These are phyloP conservation scores for Metroxylon sagu DNA, from an alignment of 176 grass and related monocot species.

Conservation along the genomic window DNA sequence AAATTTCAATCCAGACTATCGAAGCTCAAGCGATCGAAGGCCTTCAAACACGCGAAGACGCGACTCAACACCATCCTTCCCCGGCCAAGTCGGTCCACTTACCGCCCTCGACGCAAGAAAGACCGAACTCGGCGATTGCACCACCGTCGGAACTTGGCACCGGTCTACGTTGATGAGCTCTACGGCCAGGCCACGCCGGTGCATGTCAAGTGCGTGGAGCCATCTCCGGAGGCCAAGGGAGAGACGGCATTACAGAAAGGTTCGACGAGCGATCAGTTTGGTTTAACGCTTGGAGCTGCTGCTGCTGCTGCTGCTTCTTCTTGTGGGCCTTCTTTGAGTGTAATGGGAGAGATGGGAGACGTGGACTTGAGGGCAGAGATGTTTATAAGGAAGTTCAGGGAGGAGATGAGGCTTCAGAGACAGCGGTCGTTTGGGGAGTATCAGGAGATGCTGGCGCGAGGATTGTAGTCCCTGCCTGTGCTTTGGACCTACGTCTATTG, in stretches of 20 bases:
- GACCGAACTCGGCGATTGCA: background rate
- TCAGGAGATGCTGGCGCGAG: conserved; percentile 44
- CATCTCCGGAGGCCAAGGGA: background rate
- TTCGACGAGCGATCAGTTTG: conserved; percentile 10
- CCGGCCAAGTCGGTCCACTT: too few species aligned
- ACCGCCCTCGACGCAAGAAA: background rate
- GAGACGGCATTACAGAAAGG: conserved; percentile 4
- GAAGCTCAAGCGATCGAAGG: conserved; percentile 15
- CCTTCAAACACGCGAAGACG: conserved; percentile 3
- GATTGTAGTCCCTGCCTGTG: background rate
- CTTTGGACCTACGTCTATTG: too few species aligned
- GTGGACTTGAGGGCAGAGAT: conserved; percentile 29
- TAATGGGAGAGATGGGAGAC: too few species aligned
- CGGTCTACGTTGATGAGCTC: conserved; percentile 57
- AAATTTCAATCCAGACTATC: conserved; percentile 4
- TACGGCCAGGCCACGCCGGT: conserved; percentile 24
- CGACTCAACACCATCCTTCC: background rate
- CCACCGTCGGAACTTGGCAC: conserved; percentile 21
- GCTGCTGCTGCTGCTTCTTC: too few species aligned
- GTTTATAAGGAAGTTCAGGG: conserved; percentile 26
- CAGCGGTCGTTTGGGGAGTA: conserved; percentile 55
- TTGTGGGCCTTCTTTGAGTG: too few species aligned
- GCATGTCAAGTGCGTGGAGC: background rate
- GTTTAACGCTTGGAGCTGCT: too few species aligned
- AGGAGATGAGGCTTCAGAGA: conserved; percentile 35